A percentile compares a stretch with the other conserved stretches of the same genome.
Evolutionary conservation across 2,329 filamentous ascomycete species (phyloP).

Genomic region (Paraphoma sp.): DNA sequence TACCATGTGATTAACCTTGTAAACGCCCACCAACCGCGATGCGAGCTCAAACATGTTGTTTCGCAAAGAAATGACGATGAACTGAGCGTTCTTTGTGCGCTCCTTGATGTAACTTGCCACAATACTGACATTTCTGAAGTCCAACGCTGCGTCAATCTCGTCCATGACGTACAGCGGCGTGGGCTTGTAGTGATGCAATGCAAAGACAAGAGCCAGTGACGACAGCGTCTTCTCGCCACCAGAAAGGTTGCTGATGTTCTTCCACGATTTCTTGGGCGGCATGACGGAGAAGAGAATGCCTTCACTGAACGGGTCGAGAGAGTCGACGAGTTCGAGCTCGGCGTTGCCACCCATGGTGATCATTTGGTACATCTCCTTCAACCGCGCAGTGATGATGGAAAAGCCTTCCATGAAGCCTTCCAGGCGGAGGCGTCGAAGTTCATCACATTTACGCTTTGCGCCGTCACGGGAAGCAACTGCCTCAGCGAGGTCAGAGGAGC

Average conservation of each 20-base stretch:
- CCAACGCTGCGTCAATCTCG: slow-evolving; percentile 96
- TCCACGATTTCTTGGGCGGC: slow-evolving; percentile 99
- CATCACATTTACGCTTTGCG: slow-evolving; percentile 91
- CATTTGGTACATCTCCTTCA: slow-evolving; percentile 99
- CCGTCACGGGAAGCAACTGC: slow-evolving; percentile 81
- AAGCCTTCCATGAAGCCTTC: slow-evolving; percentile 99
- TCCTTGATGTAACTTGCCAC: slow-evolving; percentile 99
- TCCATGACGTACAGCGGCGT: slow-evolving; percentile 99
- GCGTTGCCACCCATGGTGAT: slow-evolving; percentile 99
- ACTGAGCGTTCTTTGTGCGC: slow-evolving; percentile 97
- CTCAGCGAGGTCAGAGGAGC: slow-evolving; percentile 81
- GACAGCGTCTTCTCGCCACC: slow-evolving; percentile 98
- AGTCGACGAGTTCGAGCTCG: slow-evolving; percentile 95
- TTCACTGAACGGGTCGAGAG: slow-evolving; percentile 93
- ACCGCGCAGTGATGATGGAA: slow-evolving; percentile 85
- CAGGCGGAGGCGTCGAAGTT: slow-evolving; percentile 85
- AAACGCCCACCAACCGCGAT: slow-evolving; percentile 92
- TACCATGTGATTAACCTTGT: slow-evolving; percentile 98
- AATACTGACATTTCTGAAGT: slow-evolving; percentile 98
- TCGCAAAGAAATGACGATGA: slow-evolving; percentile 95
- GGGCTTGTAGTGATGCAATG: slow-evolving; percentile 95
- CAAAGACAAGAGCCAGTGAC: slow-evolving; percentile 94
- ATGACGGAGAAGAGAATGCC: slow-evolving; percentile 97
- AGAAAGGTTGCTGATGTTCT: slow-evolving; percentile 95
- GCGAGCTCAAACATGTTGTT: slow-evolving; percentile 99